Percentiles rank a stretch among this genome's conserved stretches.
Evolutionary conservation across 1,284 basidiomycete genomes (phyloP).

Genomic region (Fomitopsis pinicola): DNA sequence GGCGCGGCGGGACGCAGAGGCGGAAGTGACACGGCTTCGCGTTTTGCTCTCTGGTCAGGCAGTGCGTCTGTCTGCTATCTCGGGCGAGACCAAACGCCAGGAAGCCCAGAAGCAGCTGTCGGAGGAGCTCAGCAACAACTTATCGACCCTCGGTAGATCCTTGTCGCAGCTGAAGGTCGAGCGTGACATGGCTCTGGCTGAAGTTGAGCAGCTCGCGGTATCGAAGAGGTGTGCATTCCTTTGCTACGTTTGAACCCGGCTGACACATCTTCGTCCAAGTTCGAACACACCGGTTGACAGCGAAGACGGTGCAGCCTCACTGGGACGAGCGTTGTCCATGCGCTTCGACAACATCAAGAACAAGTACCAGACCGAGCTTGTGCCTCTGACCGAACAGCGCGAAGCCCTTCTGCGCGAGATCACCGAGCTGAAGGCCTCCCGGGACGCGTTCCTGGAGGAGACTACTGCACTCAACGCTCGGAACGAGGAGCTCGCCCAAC

Average conservation of each 20-base stretch:
- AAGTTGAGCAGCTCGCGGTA: conserved; percentile 85
- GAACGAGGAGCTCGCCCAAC: conserved; percentile 89
- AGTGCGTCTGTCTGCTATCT: conserved; percentile 78
- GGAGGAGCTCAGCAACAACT: conserved; percentile 72
- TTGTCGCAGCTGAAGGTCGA: conserved; percentile 86
- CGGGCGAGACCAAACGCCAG: conserved; percentile 72
- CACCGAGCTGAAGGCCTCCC: conserved; percentile 79
- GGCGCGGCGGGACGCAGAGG: conserved; percentile 85
- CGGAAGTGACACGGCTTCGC: conserved; percentile 83
- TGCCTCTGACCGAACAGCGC: conserved; percentile 79
- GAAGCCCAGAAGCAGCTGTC: conserved; percentile 79
- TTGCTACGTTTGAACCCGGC: conserved; percentile 5
- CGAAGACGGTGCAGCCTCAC: conserved; percentile 42
- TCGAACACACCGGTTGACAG: conserved; percentile 19
- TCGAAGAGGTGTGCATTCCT: conserved; percentile 54
- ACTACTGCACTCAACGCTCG: conserved; percentile 85
- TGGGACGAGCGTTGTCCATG: conserved; percentile 75
- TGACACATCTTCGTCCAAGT: conserved; percentile 10
- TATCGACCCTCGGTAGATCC: conserved; percentile 81
- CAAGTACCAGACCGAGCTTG: conserved; percentile 84
- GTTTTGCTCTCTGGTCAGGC: conserved; percentile 88
- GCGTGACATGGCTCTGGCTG: conserved; percentile 87
- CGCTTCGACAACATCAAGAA: conserved; percentile 89
- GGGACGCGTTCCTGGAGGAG: conserved; percentile 88
- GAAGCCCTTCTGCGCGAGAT: conserved; percentile 83